These are phyloP conservation scores for Plenodomus lindquistii DNA, from an alignment of 2,329 filamentous ascomycete genomes.

Conservation along the genomic window DNA sequence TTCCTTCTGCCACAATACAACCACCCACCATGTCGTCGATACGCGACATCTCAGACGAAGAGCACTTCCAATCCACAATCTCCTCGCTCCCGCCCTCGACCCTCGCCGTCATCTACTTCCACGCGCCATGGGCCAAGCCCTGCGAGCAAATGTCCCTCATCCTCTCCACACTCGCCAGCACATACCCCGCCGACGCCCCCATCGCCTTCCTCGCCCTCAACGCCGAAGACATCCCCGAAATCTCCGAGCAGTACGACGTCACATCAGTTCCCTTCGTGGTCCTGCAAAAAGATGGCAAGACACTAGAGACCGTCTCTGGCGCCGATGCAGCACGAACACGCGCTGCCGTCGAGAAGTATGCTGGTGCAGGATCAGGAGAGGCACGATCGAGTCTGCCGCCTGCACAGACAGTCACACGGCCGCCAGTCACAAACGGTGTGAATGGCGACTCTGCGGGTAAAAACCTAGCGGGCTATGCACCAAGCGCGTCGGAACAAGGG, in stretches of 20 bases:
- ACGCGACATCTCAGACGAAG: slow-evolving; percentile 73
- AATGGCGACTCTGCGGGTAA: slow-evolving; percentile 44
- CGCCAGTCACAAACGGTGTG: slow-evolving; percentile 44
- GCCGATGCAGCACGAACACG: slow-evolving; percentile 87
- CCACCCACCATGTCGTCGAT: slow-evolving; percentile 56
- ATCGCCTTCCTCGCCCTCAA: slow-evolving; percentile 89
- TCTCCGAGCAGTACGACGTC: slow-evolving; percentile 91
- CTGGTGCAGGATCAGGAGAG: slow-evolving; percentile 54
- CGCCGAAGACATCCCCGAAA: slow-evolving; percentile 89
- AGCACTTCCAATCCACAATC: slow-evolving; percentile 72
- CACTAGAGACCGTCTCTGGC: slow-evolving; percentile 84
- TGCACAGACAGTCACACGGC: slow-evolving; percentile 50
- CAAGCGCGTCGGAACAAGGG: slow-evolving; percentile 46
- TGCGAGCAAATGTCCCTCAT: slow-evolving; percentile 93
- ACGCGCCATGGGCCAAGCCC: slow-evolving; percentile 94
- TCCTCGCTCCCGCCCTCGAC: slow-evolving; percentile 69
- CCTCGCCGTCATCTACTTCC: slow-evolving; percentile 87
- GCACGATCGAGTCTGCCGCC: slow-evolving; percentile 46
- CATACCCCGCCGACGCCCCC: slow-evolving; percentile 73
- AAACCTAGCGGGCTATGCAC: slow-evolving; percentile 52
- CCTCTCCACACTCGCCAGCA: slow-evolving; percentile 80
- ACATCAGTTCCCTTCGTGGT: slow-evolving; percentile 93
- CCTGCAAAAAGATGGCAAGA: slow-evolving; percentile 72
- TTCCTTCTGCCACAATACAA: not conserved
- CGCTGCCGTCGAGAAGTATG: slow-evolving; percentile 81